These are phyloP conservation scores for Grammothele lineata DNA, from an alignment of 768 basidiomycete genomes.

Conservation along the genomic window DNA sequence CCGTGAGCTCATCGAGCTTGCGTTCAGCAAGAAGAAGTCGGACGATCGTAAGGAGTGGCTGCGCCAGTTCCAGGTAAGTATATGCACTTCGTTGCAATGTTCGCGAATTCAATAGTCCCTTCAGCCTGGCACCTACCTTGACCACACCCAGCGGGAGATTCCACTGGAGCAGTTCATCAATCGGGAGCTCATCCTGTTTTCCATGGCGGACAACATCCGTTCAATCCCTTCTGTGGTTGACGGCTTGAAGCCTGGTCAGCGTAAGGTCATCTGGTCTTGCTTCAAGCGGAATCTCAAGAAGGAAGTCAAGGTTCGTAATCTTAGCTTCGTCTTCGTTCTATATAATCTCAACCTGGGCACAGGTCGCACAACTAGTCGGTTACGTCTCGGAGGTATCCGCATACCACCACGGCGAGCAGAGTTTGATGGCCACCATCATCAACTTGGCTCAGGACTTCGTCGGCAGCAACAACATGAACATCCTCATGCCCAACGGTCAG, in stretches of 20 bases:
- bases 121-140: slow-evolving; percentile 89
- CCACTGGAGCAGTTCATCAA: slow-evolving; percentile 95
- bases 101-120: not conserved
- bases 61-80: slow-evolving; percentile 76
- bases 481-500: slow-evolving; percentile 86
- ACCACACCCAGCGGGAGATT: slow-evolving; percentile 85
- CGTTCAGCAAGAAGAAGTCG: slow-evolving; percentile 99
- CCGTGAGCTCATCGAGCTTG: slow-evolving; percentile 87
- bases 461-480: slow-evolving; percentile 92
- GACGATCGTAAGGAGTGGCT: slow-evolving; percentile 99
- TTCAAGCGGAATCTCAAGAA: slow-evolving; percentile 92
- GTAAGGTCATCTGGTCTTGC: slow-evolving; percentile 94
- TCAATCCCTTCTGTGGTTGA: slow-evolving; percentile 94
- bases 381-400: slow-evolving; percentile 92
- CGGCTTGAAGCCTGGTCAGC: slow-evolving; percentile 95
- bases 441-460: slow-evolving; percentile 92
- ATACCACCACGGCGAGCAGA: slow-evolving; percentile 95
- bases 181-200: slow-evolving; percentile 95
- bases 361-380: slow-evolving; percentile 94
- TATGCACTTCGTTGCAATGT: not conserved
- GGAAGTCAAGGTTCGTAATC: slow-evolving; percentile 71
- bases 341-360: not conserved
- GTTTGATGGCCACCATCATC: slow-evolving; percentile 86
- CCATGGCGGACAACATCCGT: slow-evolving; percentile 98
- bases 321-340: no score